phyloP scores from a whole-genome alignment of 2,329 filamentous ascomycete species.

The Coniochaeta sp. region DNA sequence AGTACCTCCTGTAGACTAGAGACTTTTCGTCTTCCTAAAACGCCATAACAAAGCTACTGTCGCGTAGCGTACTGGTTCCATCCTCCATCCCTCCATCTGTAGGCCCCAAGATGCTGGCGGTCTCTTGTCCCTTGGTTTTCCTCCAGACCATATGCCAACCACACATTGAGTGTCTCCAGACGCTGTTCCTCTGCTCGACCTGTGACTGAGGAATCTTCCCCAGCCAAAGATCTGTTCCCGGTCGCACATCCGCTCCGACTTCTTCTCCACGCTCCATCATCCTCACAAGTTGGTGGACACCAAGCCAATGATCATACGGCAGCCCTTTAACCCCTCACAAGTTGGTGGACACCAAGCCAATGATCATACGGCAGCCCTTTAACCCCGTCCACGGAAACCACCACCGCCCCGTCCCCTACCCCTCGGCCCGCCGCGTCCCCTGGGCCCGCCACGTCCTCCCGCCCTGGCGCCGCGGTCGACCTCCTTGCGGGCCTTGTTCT shows the following conservation, averaged over 20 bases:
- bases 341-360: neutral
- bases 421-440: constrained; percentile 31
- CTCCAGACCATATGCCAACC: neutral
- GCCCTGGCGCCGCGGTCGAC: constrained; percentile 51
- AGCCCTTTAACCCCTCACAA: constrained; percentile 4
- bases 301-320: neutral
- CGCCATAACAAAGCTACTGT: neutral
- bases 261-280: too few relatives aligned
- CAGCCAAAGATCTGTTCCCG: too few relatives aligned
- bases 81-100: too few relatives aligned
- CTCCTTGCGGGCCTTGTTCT: constrained; percentile 99
- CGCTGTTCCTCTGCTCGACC: neutral
- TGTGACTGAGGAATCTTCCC: too few relatives aligned
- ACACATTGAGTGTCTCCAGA: neutral
- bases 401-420: constrained; percentile 25
- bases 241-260: too few relatives aligned
- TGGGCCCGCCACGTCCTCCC: constrained; percentile 44
- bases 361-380: neutral
- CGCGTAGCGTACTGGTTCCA: neutral
- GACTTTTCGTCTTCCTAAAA: constrained; percentile 2
- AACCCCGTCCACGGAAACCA: constrained; percentile 12
- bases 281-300: too few relatives aligned
- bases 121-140: neutral
- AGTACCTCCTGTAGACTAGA: neutral
- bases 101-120: neutral